Evolutionary conservation across 2,329 filamentous ascomycete species (phyloP), one percentile per base, ranked within the genome.

Genomic region (Cladophialophora yegresii): DNA sequence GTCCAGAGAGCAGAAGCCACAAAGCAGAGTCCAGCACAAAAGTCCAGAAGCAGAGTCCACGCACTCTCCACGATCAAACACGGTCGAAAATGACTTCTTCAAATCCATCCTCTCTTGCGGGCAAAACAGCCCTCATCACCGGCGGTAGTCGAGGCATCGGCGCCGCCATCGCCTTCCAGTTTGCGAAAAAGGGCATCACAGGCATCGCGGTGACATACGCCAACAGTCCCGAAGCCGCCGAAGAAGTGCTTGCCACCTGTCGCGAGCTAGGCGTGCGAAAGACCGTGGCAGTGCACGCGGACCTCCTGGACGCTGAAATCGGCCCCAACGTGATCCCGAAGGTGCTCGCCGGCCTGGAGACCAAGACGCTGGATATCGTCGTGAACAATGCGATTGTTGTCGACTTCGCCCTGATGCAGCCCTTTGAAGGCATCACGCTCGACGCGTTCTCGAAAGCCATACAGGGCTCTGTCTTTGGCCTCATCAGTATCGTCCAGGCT

Each of bases 131-230:
- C 13, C 36, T 61, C 12, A 30, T 61, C 22, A 61, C 49, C 10
- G 58, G 58, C 16, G 57, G 26, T 0, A 50, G 43, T 16, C 65
- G 65, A 13, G 72, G 70, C 30, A 63, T 73, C 54, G 71, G 71
- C 1, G 63, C 58, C 7, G 58, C 40, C 9, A 62, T 65, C 28
- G 59, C 63, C 20, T 16, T 58, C 26, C 45, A 65, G 26, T 54
- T 65, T 26, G 63, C 63, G 2, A 56, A 40, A 13, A 57, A 49
- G n/a, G 53, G 51, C 36, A 62, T 58, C 9, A 33, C 43, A 6
- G 30, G 26, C 23, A 30, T 65, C 16, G 63, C 63, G 2, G 61
- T 65, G 26, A 65, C 63, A 13, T 65, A 65, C 33, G 50, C 40
- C 4, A 51, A 33, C 26, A 65, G 61, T 28, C 16, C 55, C 4